Conservation (phyloP, 1,139 yeast genomes). For the Suhomyces terraborum region DNA sequence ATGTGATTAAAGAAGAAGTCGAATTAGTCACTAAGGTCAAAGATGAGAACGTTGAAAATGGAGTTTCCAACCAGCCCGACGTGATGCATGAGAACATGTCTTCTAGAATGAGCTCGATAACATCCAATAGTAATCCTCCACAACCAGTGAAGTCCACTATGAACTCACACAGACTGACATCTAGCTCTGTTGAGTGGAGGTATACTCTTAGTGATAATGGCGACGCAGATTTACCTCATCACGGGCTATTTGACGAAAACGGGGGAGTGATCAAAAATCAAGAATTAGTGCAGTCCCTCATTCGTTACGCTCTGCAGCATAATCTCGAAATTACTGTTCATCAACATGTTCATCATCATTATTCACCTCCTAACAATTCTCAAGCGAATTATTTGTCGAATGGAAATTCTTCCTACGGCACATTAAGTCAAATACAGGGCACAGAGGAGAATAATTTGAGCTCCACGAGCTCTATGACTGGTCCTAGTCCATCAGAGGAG, state of each 20-base stretch:
- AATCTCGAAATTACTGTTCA: slow-evolving; percentile 71
- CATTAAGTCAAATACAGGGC: slow-evolving; percentile 5
- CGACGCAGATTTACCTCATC: slow-evolving; percentile 16
- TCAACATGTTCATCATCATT: slow-evolving; percentile 81
- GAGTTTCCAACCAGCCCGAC: neutral
- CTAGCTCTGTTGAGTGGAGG: slow-evolving; percentile 34
- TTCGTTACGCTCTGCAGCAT: slow-evolving; percentile 62
- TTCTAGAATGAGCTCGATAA: neutral
- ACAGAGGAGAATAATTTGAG: slow-evolving; percentile 7
- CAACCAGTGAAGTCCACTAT: neutral
- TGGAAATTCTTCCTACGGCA: slow-evolving; percentile 6
- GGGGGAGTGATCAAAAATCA: slow-evolving; percentile 54
- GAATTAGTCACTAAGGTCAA: slow-evolving; percentile 29
- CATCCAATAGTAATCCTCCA: neutral
- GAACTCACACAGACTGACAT: slow-evolving; percentile 7
- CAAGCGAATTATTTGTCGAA: slow-evolving; percentile 11
- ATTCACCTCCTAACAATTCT: slow-evolving; percentile 38
- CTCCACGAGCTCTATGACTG: slow-evolving; percentile 10
- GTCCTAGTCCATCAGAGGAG: slow-evolving; percentile 11
- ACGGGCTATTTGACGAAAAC: slow-evolving; percentile 19
- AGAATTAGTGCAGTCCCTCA: slow-evolving; percentile 55
- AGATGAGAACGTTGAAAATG: slow-evolving; percentile 3
- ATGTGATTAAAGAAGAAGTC: slow-evolving; percentile 37
- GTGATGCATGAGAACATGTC: neutral
- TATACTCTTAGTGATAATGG: slow-evolving; percentile 28